Evolutionary conservation across 148 eudicot genomes (phyloP).

Genomic region (Diospyros lotus): DNA sequence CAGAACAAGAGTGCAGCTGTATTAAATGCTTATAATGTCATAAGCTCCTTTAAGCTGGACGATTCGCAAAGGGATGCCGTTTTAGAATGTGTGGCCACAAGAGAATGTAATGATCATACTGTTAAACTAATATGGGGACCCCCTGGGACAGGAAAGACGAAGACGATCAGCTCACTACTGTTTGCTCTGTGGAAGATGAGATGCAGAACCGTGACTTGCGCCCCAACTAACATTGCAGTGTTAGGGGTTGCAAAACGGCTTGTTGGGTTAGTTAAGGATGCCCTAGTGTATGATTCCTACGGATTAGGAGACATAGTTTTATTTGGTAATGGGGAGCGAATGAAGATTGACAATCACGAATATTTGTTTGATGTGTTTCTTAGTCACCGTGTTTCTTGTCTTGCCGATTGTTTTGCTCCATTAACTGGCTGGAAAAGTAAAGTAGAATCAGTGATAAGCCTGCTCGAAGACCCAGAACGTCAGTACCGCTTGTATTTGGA

Average conservation of each 20-base stretch:
- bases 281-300: constrained; percentile 21
- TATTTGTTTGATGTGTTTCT: constrained; percentile 43
- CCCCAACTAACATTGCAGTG: constrained; percentile 50
- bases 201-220: constrained; percentile 40
- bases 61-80: constrained; percentile 43
- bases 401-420: constrained; percentile 33
- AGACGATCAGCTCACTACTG: constrained; percentile 35
- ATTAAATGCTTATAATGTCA: constrained; percentile 2
- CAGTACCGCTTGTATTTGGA: constrained; percentile 33
- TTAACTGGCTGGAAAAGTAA: constrained; percentile 42
- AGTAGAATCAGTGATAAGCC: constrained; percentile 31
- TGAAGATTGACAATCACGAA: constrained; percentile 42
- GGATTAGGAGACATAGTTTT: constrained; percentile 53
- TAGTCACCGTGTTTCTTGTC: constrained; percentile 21
- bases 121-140: constrained; percentile 71
- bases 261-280: neutral
- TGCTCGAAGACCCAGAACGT: constrained; percentile 43
- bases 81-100: constrained; percentile 28
- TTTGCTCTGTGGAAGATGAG: constrained; percentile 19
- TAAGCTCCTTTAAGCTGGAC: constrained; percentile 27
- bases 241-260: constrained; percentile 26
- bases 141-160: constrained; percentile 63
- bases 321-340: constrained; percentile 51
- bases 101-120: constrained; percentile 27
- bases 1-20: neutral